Evolutionary conservation across 225 moss, liverwort and hornwort genomes (phyloP).

Genomic region (Polytrichum commune): DNA sequence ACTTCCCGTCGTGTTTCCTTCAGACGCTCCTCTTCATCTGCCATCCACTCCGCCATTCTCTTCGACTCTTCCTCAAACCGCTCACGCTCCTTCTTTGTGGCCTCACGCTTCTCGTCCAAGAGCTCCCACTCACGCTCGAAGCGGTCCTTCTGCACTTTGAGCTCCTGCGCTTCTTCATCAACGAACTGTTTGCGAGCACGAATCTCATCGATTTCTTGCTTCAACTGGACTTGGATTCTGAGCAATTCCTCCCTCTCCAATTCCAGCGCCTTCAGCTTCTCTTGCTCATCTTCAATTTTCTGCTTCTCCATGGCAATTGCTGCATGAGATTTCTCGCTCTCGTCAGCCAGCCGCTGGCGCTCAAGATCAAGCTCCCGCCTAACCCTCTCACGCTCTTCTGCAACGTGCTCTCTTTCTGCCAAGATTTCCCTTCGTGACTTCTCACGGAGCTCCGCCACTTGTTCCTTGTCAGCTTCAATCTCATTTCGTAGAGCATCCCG

Average conservation of each 20-base stretch:
- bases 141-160: constrained; percentile 53
- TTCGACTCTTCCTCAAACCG: constrained; percentile 45
- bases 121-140: constrained; percentile 72
- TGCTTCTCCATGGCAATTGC: constrained; percentile 38
- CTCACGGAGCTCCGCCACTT: constrained; percentile 7
- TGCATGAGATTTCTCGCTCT: constrained; percentile 23
- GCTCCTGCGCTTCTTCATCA: constrained; percentile 33
- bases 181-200: constrained; percentile 55
- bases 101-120: constrained; percentile 62
- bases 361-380: constrained; percentile 17
- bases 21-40: constrained; percentile 51
- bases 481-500: constrained; percentile 8
- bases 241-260: constrained; percentile 47
- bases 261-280: constrained; percentile 51
- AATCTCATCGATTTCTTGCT: constrained; percentile 58
- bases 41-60: constrained; percentile 52
- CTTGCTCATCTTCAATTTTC: constrained; percentile 47
- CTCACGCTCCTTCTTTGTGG: constrained; percentile 46
- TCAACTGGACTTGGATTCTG: constrained; percentile 38
- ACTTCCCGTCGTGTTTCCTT: constrained; percentile 46
- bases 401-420: not conserved
- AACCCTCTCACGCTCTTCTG: constrained; percentile 6
- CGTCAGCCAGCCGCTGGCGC: constrained; percentile 26
- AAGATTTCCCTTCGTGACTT: constrained; percentile 19
- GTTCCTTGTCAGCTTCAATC: constrained; percentile 7